Base-by-base conservation (phyloP, 257 asterid genomes). In the Cruciata laevipes region DNA sequence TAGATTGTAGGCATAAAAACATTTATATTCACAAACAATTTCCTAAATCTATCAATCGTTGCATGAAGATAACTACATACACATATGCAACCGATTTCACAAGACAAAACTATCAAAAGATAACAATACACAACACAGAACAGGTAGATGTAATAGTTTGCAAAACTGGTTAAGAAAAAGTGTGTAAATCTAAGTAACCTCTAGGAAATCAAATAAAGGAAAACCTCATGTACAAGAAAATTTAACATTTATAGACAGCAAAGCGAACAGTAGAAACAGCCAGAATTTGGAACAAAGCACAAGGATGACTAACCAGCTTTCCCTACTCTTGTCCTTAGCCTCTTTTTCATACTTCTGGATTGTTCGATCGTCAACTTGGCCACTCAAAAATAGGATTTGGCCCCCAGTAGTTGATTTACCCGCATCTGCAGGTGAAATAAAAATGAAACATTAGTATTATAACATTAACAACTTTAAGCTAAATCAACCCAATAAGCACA, bases 381-480 rank as follows among this genome's bases (percentile, higher is more conserved):
- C 99, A 78, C 99, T 90, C 38, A 94, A 91, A 61, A 83, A 85
- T 58, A 94, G 77, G 67, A 84, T 94, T 73, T 94, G 98, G 37
- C 99, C 99, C 49, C 99, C 99, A 69, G 82, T 83, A 62, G 99
- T 94, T 56, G 99, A 90, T 81, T 94, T 94, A 25, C 99, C 99
- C 70, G 99, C 99, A 84, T 94, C 99, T 94, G 83, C 77, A 72
- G 66, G 44, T 64, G 66, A 74, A 27, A 27, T 27, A 27, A 27
- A 27, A 53, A 75, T 59, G 32, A 58, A 71, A 49, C 61, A 75
- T 1, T 67, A 57, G 12, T 55, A 10, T 27, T 61, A 6, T 38
- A 62, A 3, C 25, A n/a, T 31, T 18, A n/a, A 3, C 10, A 27
- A 11, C 13, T 49, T 17, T 16, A 27, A 27, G 30, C 30, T 27